These are phyloP conservation scores for Blastobotrys persicus DNA, from an alignment of 1,139 yeast genomes.

Conservation along the genomic window DNA sequence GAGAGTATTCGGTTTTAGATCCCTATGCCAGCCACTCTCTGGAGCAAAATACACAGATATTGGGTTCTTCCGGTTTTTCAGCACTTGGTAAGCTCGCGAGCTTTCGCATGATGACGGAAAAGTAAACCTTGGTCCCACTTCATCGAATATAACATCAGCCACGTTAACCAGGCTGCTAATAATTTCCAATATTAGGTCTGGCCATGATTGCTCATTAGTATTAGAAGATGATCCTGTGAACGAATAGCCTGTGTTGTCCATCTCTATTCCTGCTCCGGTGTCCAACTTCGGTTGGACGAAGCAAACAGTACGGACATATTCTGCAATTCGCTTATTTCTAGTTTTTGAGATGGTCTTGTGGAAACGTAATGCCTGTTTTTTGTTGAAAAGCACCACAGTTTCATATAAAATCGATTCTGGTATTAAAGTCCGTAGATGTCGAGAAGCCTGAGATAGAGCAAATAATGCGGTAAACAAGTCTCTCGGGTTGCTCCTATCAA, in stretches of 20 bases:
- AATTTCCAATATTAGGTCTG: conserved; percentile 20
- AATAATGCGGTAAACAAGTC: conserved; percentile 16
- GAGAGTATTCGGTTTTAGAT: conserved; percentile 12
- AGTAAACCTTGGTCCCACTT: conserved; percentile 20
- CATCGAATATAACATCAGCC: conserved; percentile 18
- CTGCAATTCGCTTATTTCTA: conserved; percentile 11
- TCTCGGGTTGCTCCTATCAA: conserved; percentile 1
- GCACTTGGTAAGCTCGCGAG: conserved; percentile 10
- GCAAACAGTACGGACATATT: conserved; percentile 12
- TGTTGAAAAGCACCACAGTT: conserved; percentile 19
- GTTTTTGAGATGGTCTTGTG: conserved; percentile 19
- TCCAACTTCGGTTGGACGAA: conserved; percentile 17
- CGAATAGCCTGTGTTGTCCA: conserved; percentile 16
- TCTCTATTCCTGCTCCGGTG: conserved; percentile 8
- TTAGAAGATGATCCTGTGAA: conserved; percentile 13
- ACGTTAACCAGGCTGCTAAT: conserved; percentile 20
- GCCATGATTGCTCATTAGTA: conserved; percentile 18
- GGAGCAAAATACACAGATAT: conserved; percentile 14
- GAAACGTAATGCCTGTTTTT: conserved; percentile 21
- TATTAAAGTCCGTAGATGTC: conserved; percentile 13
- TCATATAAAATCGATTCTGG: conserved; percentile 19
- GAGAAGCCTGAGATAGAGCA: conserved; percentile 19
- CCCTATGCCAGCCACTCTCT: conserved; percentile 19
- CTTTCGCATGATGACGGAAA: conserved; percentile 14
- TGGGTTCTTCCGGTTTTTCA: background rate